phyloP scores from a whole-genome alignment of 805 yeast species.

The Cyberlindnera lachancei region DNA sequence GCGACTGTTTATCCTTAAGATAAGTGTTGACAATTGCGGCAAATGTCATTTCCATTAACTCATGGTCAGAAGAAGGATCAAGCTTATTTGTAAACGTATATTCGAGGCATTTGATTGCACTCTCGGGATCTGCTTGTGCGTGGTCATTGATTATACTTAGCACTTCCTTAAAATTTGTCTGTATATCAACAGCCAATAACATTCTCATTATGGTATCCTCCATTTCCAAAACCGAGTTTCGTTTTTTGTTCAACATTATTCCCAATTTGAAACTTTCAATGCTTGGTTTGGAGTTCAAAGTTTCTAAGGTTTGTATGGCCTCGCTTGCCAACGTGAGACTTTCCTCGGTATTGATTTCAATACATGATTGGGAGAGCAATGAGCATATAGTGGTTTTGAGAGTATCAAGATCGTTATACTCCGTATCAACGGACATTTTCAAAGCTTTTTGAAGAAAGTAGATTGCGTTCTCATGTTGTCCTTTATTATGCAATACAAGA shows the following conservation, averaged over 20 bases:
- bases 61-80: constrained; percentile 20
- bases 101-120: constrained; percentile 28
- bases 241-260: constrained; percentile 17
- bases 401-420: constrained; percentile 15
- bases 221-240: constrained; percentile 7
- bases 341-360: constrained; percentile 17
- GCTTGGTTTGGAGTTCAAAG: constrained; percentile 19
- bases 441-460: constrained; percentile 14
- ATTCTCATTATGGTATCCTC: constrained; percentile 30
- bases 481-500: constrained; percentile 14
- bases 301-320: constrained; percentile 20
- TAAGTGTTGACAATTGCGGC: constrained; percentile 24
- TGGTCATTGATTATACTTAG: constrained; percentile 24
- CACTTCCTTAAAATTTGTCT: constrained; percentile 17
- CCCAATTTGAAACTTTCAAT: constrained; percentile 26
- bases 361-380: constrained; percentile 22
- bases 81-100: constrained; percentile 28
- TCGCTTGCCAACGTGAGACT: constrained; percentile 15
- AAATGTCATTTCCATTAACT: constrained; percentile 15
- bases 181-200: constrained; percentile 25
- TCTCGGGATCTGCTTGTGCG: constrained; percentile 16
- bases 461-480: constrained; percentile 6
- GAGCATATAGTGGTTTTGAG: constrained; percentile 16
- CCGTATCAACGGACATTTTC: constrained; percentile 11
- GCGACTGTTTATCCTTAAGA: constrained; percentile 20